These are phyloP conservation scores for Salmacisia buchloeana DNA, from an alignment of 1,284 basidiomycete species.

Conservation along the genomic window DNA sequence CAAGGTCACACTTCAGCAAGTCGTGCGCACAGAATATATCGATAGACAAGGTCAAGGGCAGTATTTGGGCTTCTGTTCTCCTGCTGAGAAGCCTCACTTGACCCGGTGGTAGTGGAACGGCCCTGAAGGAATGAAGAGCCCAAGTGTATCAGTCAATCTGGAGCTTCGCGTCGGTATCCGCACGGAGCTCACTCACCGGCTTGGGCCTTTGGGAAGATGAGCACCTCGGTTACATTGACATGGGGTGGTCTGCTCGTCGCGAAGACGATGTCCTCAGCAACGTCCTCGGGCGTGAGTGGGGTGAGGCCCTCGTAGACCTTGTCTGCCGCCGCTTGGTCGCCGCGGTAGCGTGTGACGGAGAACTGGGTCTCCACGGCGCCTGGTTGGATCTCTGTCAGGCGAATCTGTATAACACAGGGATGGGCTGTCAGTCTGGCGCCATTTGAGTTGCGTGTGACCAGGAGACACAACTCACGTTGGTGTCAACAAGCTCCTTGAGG, in stretches of 20 bases:
- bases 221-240: constrained; percentile 46
- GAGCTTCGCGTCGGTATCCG: no score
- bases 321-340: constrained; percentile 30
- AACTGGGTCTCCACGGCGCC: constrained; percentile 16
- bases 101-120: no score
- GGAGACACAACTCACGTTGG: constrained; percentile 65
- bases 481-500: constrained; percentile 78
- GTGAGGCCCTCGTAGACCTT: constrained; percentile 46
- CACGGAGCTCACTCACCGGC: no score
- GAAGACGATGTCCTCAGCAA: constrained; percentile 96
- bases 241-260: constrained; percentile 64
- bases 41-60: no score
- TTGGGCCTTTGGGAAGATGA: background rate
- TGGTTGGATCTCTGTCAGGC: constrained; percentile 44
- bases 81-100: no score
- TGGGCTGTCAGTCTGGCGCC: background rate
- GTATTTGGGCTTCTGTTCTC: no score
- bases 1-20: no score
- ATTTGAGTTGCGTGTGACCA: constrained; percentile 80
- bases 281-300: constrained; percentile 43
- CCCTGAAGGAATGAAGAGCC: no score
- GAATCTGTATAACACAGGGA: constrained; percentile 17
- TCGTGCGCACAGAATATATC: no score
- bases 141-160: no score
- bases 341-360: constrained; percentile 34